Base-by-base conservation (phyloP, 2,329 filamentous ascomycete species). In the Alternaria alternata region DNA sequence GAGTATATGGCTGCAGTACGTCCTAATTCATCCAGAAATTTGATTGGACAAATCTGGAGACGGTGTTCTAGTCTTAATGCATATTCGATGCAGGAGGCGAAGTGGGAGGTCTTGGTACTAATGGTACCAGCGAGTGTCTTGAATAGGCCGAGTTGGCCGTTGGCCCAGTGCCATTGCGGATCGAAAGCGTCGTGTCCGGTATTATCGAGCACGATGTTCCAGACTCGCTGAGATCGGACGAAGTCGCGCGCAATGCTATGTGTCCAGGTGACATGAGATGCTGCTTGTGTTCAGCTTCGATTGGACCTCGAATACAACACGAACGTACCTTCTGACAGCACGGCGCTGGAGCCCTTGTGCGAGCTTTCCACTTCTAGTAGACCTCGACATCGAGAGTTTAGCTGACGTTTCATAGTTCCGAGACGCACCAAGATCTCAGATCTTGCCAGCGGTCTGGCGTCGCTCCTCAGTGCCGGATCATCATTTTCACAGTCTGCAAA, bases 191-290 rank as follows among this genome's bases (percentile, higher is more conserved):
- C 43, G 4, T 54, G 32, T 4, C 38, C 32, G 4, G 61, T 54
- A 4, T 38, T 36, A 5, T 54, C 34, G 4, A 60, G 38, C 5
- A 59, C 43, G 6, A 11, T 28, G 6, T 36, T 36, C 51, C 52
- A 36, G 6, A 36, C 14, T 36, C 32, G 12, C 14, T 36, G 32
- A 7, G 32, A 14, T 36, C 12, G 43, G 6, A 65, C 9, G 47
- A 63, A 70, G 32, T 70, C 62, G n/a, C 54, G 46, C 2, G 58
- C 67, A 12, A 58, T 67, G 6, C 62, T 54, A 43, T 70, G 64
- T 8, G 66, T 32, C 38, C 62, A 65, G 5, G 28, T 22, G 6
- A 68, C 54, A 6, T n/a, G 22, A 28, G 41, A 30, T 3, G 26
- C 55, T 43, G 7, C 6, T 32, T 2, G 14, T 28, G 8, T 16